phyloP scores from a whole-genome alignment of 257 asterid genomes.

The Nicotiana sylvestris region DNA sequence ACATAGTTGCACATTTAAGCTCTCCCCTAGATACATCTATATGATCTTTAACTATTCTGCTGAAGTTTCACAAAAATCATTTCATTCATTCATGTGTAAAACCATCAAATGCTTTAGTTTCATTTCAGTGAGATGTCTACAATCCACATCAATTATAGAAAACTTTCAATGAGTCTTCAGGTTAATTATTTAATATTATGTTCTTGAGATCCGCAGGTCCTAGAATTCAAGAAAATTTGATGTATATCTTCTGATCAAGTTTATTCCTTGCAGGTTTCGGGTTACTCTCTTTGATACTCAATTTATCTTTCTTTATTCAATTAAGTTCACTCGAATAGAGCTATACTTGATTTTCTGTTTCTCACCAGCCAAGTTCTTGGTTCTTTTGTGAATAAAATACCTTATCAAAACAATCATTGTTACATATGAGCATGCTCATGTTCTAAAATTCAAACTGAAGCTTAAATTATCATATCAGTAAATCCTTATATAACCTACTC shows the following conservation, averaged over 20 bases:
- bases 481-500: background rate
- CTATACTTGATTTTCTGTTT: background rate
- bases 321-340: background rate
- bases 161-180: background rate
- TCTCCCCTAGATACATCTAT: background rate
- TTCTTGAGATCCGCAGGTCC: background rate
- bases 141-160: background rate
- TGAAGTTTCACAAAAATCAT: background rate
- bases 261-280: background rate
- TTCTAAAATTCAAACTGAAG: background rate
- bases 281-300: background rate
- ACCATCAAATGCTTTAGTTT: slow-evolving; percentile 6
- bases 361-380: background rate
- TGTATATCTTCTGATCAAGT: background rate
- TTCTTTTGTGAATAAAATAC: background rate
- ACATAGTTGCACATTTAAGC: background rate
- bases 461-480: background rate
- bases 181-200: background rate
- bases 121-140: background rate
- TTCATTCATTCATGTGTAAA: background rate
- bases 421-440: slow-evolving; percentile 5
- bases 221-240: background rate
- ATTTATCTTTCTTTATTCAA: background rate
- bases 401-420: background rate
- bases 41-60: background rate